These are phyloP conservation scores for Coemansia erecta DNA, from an alignment of 192 early-diverging fungal species.

Conservation along the genomic window DNA sequence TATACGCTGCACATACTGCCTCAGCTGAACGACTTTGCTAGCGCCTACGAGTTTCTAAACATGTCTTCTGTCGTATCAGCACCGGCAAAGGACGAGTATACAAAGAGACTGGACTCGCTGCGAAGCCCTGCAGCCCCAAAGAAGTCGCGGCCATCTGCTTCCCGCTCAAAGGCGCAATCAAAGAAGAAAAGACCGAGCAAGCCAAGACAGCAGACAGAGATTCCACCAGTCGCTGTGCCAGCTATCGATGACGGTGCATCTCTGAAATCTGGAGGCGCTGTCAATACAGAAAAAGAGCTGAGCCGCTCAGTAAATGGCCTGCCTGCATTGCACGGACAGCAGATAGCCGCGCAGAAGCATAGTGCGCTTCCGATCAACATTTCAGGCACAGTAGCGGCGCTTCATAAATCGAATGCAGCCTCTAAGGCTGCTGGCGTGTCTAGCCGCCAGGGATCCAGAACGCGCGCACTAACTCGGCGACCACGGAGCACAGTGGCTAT, in stretches of 20 bases:
- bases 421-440: slow-evolving; percentile 4
- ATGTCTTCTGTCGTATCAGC: slow-evolving; percentile 16
- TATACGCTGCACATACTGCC: slow-evolving; percentile 50
- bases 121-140: slow-evolving; percentile 22
- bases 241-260: too few species aligned
- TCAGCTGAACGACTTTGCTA: slow-evolving; percentile 36
- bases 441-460: slow-evolving; percentile 2
- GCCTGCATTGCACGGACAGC: too few species aligned
- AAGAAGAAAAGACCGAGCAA: slow-evolving; percentile 12
- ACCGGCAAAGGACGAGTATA: slow-evolving; percentile 23
- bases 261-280: too few species aligned
- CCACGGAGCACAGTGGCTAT: slow-evolving; percentile 27
- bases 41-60: slow-evolving; percentile 36
- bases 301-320: too few species aligned
- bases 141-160: slow-evolving; percentile 6
- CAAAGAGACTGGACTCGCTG: slow-evolving; percentile 34
- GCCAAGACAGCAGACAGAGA: background rate
- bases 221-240: too few species aligned
- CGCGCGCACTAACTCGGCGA: slow-evolving; percentile 17
- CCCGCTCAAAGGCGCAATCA: slow-evolving; percentile 1
- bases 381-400: background rate
- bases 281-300: too few species aligned
- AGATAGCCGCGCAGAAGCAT: too few species aligned
- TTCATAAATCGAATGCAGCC: background rate
- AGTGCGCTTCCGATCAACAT: background rate